Evolutionary conservation across 768 basidiomycete species (phyloP).

Genomic region (Steccherinum ochraceum): DNA sequence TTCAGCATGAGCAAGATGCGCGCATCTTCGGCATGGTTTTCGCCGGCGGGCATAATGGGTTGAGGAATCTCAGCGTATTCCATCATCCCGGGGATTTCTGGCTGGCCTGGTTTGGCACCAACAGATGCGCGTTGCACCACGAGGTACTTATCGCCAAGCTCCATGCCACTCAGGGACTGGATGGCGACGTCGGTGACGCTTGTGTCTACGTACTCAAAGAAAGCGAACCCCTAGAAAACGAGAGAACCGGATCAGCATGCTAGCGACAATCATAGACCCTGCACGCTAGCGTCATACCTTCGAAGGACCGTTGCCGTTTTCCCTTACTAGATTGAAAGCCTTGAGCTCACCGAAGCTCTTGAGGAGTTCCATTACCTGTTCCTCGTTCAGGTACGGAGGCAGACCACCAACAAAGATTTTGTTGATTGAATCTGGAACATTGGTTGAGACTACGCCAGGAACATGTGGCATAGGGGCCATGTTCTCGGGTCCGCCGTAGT

Average conservation of each 20-base stretch:
- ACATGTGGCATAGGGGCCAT: conserved; percentile 72
- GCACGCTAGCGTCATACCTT: conserved; percentile 59
- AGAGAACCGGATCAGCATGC: conserved; percentile 2
- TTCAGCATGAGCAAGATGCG: conserved; percentile 96
- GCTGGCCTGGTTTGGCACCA: conserved; percentile 76
- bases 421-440: conserved; percentile 95
- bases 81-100: conserved; percentile 57
- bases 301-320: conserved; percentile 81
- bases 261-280: not conserved
- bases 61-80: conserved; percentile 79
- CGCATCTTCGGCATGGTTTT: conserved; percentile 43
- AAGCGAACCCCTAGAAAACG: conserved; percentile 82
- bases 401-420: conserved; percentile 97
- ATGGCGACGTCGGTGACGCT: conserved; percentile 92
- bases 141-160: conserved; percentile 90
- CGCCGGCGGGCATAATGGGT: conserved; percentile 84
- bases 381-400: conserved; percentile 93
- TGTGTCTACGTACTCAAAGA: conserved; percentile 95
- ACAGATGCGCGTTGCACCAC: conserved; percentile 97
- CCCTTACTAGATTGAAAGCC: conserved; percentile 96
- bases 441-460: conserved; percentile 93
- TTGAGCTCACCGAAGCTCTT: conserved; percentile 97
- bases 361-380: conserved; percentile 95
- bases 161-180: conserved; percentile 95
- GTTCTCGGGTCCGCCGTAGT: conserved; percentile 75